Base-by-base conservation (phyloP, 169 alveolate genomes). In the Plasmodium falciparum region DNA sequence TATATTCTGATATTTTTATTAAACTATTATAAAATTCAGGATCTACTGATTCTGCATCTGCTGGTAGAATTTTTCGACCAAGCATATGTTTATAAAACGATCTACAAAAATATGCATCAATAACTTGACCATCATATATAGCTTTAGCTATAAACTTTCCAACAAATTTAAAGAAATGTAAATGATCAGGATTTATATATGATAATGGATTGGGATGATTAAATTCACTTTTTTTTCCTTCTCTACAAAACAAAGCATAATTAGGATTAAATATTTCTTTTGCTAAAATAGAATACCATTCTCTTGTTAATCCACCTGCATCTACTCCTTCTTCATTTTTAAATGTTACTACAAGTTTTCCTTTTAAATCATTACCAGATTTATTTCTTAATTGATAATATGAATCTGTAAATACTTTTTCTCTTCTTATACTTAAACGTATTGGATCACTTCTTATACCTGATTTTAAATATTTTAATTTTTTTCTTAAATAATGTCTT, bases 251-350 rank as follows among this genome's bases (percentile, higher is more conserved):
- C 58, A 97, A 93, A 47, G 99, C 99, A 85, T 98, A 98, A 94
- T 97, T 97, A 29, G 99, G 99, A 88, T 99, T 98, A 92, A 99
- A 98, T 97, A 99, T 98, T 93, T 98, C 99, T 90, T 97, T 96
- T 39, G 99, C 98, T 71, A 99, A 93, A 26, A 98, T 96, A 33
- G 96, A 96, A 76, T 97, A 97, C 99, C 99, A 99, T 93, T 99
- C 99, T 89, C 99, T 93, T 43, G 99, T 98, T 5, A 99, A 96
- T 11, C 99, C 99, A 4, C 99, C 99, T 13, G 99, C 99, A 93
- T 99, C 99, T 71, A 98, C 95, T 26, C 99, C 99, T 88, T 98
- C 99, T 92, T 99, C 99, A 49, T 98, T 99, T 63, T 96, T 96
- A 89, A 98, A 99, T 29, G 95, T 91, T 24, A 99, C 98, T 54